A percentile compares a stretch with the other conserved stretches of the same genome.
Evolutionary conservation across 768 basidiomycete species (phyloP).

Genomic region (Cystobasidium onofrii): DNA sequence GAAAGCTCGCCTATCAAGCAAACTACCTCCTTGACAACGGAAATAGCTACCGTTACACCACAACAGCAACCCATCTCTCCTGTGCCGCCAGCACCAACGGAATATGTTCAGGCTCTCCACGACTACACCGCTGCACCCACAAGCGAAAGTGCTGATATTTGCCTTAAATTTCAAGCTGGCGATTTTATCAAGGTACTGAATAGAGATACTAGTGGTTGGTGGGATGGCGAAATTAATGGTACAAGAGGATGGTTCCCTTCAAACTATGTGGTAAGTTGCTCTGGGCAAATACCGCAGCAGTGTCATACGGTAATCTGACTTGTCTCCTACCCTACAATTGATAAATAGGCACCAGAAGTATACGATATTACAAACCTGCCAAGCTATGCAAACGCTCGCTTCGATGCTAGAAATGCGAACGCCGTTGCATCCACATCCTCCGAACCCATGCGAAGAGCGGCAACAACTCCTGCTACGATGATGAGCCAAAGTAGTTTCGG

Average conservation of each 20-base stretch:
- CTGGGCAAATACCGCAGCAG: too few species aligned
- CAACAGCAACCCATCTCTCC: not conserved
- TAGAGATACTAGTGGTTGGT: constrained; percentile 84
- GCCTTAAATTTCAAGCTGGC: constrained; percentile 79
- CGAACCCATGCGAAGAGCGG: constrained; percentile 20
- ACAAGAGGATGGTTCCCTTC: constrained; percentile 95
- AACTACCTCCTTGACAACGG: not conserved
- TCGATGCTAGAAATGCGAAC: not conserved
- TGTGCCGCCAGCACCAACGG: constrained; percentile 43
- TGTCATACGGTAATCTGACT: not conserved
- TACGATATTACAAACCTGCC: not conserved
- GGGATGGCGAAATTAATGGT: constrained; percentile 71
- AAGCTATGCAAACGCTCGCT: not conserved
- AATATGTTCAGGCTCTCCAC: constrained; percentile 85
- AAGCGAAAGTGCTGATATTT: constrained; percentile 50
- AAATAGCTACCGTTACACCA: not conserved
- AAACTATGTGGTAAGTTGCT: constrained; percentile 58
- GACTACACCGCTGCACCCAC: constrained; percentile 68
- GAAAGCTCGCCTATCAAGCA: not conserved
- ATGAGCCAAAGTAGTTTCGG: not conserved
- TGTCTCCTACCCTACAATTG: not conserved
- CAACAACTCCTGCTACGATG: constrained; percentile 4
- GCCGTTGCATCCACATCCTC: not conserved
- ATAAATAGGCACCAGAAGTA: constrained; percentile 18
- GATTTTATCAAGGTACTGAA: constrained; percentile 87